These are phyloP conservation scores for Colletotrichum lupini DNA, from an alignment of 2,329 filamentous ascomycete species.

Conservation along the genomic window DNA sequence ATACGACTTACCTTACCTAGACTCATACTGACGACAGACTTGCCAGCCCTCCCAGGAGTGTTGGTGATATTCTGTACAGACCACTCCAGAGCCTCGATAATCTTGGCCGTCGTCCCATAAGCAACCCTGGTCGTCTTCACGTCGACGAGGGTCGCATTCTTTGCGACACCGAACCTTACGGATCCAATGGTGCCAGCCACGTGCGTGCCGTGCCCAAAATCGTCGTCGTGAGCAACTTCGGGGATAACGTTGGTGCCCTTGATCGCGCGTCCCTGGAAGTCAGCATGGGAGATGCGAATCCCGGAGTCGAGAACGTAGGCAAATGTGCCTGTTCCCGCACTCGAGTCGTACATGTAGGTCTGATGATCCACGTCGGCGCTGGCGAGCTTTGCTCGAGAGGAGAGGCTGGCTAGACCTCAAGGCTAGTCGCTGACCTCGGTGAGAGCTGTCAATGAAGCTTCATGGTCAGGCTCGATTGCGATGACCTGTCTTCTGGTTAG, in stretches of 20 bases:
- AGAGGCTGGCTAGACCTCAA: neutral
- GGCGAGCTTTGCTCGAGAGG: neutral
- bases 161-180: conserved; percentile 56
- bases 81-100: neutral
- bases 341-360: conserved; percentile 53
- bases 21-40: neutral
- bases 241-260: conserved; percentile 49
- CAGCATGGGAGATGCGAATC: conserved; percentile 56
- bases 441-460: neutral
- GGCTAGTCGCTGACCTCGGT: neutral
- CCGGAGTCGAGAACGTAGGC: conserved; percentile 67
- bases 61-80: conserved; percentile 3
- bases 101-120: neutral
- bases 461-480: neutral
- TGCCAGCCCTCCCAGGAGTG: neutral
- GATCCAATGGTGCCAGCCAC: conserved; percentile 56
- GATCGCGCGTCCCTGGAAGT: conserved; percentile 55
- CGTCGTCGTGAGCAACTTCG: conserved; percentile 46
- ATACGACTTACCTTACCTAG: neutral
- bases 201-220: conserved; percentile 59
- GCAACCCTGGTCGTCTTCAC: conserved; percentile 39
- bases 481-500: neutral
- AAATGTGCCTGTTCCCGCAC: conserved; percentile 53
- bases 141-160: conserved; percentile 51
- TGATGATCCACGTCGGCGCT: neutral